These are phyloP conservation scores for Abelmoschus esculentus DNA, from an alignment of 345 rosid species.

Conservation along the genomic window DNA sequence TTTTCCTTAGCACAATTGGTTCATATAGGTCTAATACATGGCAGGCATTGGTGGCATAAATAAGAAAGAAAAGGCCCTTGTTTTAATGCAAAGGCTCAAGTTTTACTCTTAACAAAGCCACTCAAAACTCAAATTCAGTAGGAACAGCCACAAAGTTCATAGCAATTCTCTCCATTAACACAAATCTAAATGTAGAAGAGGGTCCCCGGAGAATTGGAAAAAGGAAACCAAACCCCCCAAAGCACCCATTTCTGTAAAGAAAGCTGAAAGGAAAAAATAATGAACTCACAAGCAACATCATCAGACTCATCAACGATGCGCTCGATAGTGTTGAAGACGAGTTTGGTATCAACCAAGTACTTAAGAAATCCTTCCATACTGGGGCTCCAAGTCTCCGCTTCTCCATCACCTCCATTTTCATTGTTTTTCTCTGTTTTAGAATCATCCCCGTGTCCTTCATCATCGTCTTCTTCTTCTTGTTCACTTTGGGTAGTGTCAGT, in stretches of 20 bases:
- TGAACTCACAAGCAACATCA: constrained; percentile 71
- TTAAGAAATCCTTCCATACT: constrained; percentile 58
- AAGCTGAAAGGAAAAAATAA: neutral
- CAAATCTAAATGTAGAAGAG: neutral
- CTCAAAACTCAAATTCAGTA: neutral
- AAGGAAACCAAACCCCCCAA: neutral
- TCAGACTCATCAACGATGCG: constrained; percentile 65
- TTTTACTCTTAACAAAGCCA: neutral
- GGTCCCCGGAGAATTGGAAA: neutral
- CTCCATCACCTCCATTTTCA: constrained; percentile 16
- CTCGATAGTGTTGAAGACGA: constrained; percentile 69
- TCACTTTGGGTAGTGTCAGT: constrained; percentile 6
- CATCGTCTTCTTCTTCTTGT: neutral
- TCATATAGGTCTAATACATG: neutral
- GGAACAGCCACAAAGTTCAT: neutral
- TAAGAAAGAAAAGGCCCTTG: neutral
- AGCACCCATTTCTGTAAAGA: neutral
- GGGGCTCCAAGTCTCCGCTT: constrained; percentile 50
- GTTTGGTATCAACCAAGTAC: constrained; percentile 69
- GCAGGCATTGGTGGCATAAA: neutral
- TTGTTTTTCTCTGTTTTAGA: neutral
- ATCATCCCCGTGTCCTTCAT: too few species aligned
- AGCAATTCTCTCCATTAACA: neutral
- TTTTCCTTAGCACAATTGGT: too few species aligned
- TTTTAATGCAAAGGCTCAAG: neutral